Base-by-base conservation (phyloP, 345 rosid species). In the Excoecaria agallocha region DNA sequence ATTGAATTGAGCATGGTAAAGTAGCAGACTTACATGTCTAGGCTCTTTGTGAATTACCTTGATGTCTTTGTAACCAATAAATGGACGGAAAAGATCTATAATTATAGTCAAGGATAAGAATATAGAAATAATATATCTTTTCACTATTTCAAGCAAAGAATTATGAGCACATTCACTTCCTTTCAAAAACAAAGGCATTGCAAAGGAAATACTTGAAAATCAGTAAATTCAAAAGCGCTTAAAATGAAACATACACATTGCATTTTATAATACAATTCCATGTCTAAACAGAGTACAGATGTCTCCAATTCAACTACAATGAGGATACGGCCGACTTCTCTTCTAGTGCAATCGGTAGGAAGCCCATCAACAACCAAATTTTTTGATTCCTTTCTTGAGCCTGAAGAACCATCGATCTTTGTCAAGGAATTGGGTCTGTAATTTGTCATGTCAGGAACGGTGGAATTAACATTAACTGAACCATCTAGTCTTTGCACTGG, bases 241-340 rank as follows among this genome's bases (percentile, higher is more conserved):
- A 3, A 30, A 20, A 4, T 20, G 19, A 63, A 43, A 45, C n/a
- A 20, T 39, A 65, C 15, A 61, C 15, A 3, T 13, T 12, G 5
- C 35, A 56, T 56, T 20, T 56, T 35, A 56, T 20, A 58, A 7
- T 8, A 22, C 2, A 22, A 58, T 0, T 58, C 24, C 41, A 66
- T 48, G 20, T 66, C 15, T 12, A 59, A 59, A 24, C 39, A 66
- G 30, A 43, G 5, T 8, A 45, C 12, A 20, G 11, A 66, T n/a
- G 7, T 12, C 49, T 68, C 49, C 30, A 30, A 30, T 30, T 30
- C 39, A 51, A 57, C 52, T 43, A 41, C 8, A 19, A 48, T 16
- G 13, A 89, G 89, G 91, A 89, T 86, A 87, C 89, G 87, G 3
- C 88, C 86, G n/a, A 86, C 93, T 84, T 89, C 93, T 76, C 93